These are phyloP conservation scores for Przewalskia tangutica DNA, from an alignment of 257 asterid genomes.

Conservation along the genomic window DNA sequence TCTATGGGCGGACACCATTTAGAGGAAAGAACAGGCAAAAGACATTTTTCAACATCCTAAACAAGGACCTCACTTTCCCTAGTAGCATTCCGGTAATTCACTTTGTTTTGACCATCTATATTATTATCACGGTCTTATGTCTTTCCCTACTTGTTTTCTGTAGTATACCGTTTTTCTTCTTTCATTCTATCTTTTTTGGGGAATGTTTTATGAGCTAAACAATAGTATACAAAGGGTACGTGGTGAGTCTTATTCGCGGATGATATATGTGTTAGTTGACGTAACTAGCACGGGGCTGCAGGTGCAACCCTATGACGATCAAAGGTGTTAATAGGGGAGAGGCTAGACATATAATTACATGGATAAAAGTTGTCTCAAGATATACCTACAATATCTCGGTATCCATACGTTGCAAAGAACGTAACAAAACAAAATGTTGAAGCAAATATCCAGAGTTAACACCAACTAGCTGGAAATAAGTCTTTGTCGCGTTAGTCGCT, in stretches of 20 bases:
- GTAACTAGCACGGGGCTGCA: background rate
- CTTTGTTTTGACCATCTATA: background rate
- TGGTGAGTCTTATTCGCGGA: background rate
- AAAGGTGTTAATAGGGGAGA: too few species aligned
- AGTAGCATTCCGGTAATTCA: slow-evolving; percentile 79
- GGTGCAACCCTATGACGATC: too few species aligned
- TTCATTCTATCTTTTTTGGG: background rate
- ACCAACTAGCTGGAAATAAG: background rate
- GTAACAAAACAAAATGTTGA: background rate
- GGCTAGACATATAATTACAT: too few species aligned
- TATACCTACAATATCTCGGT: too few species aligned
- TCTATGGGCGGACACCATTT: slow-evolving; percentile 95
- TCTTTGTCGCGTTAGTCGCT: background rate
- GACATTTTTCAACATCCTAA: slow-evolving; percentile 83
- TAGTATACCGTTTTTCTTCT: background rate
- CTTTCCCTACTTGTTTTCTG: background rate
- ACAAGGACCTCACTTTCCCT: slow-evolving; percentile 96
- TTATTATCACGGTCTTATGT: background rate
- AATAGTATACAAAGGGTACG: background rate
- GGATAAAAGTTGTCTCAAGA: too few species aligned
- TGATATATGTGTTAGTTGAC: background rate
- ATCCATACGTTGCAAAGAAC: background rate
- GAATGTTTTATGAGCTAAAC: background rate
- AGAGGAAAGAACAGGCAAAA: slow-evolving; percentile 96
- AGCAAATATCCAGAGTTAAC: background rate